A percentile compares a stretch with the other conserved stretches of the same genome.
These are phyloP conservation scores for Pyrus communis DNA, from an alignment of 306 rosid genomes.

Conservation along the genomic window DNA sequence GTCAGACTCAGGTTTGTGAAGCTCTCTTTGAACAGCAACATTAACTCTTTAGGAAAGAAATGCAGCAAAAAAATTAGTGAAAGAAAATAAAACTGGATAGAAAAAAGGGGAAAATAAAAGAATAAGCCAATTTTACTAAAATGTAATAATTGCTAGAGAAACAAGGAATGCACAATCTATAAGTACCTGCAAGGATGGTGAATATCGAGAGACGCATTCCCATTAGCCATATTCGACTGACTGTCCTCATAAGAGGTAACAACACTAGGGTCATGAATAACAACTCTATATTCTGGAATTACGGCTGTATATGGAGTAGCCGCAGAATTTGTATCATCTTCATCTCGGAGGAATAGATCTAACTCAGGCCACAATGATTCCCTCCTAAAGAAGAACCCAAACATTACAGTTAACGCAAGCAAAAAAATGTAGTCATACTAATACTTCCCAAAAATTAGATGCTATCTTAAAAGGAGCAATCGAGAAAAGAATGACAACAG, in stretches of 20 bases:
- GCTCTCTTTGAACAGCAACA: constrained; percentile 70
- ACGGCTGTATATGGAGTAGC: constrained; percentile 80
- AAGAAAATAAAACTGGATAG: background rate
- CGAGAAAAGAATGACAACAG: background rate
- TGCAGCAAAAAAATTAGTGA: background rate
- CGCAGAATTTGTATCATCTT: constrained; percentile 56
- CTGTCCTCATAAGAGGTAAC: constrained; percentile 28
- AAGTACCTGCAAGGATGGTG: constrained; percentile 88
- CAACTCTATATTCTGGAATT: constrained; percentile 64
- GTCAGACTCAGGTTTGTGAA: constrained; percentile 71
- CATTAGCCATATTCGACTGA: constrained; percentile 40
- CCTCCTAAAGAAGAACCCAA: constrained; percentile 45
- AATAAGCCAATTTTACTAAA: background rate
- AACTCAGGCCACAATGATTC: constrained; percentile 80
- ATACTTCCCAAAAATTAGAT: background rate
- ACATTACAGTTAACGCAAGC: background rate
- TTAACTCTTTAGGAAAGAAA: constrained; percentile 46
- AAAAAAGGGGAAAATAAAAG: background rate
- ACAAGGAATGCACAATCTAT: constrained; percentile 13
- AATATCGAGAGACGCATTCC: constrained; percentile 55
- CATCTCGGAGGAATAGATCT: constrained; percentile 73
- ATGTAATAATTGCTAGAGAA: constrained; percentile 11
- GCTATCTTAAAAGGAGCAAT: background rate
- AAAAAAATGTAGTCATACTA: background rate
- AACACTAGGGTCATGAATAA: constrained; percentile 46